These are phyloP conservation scores for Coniochaeta sp. DNA, from an alignment of 2,329 filamentous ascomycete genomes.

Conservation along the genomic window DNA sequence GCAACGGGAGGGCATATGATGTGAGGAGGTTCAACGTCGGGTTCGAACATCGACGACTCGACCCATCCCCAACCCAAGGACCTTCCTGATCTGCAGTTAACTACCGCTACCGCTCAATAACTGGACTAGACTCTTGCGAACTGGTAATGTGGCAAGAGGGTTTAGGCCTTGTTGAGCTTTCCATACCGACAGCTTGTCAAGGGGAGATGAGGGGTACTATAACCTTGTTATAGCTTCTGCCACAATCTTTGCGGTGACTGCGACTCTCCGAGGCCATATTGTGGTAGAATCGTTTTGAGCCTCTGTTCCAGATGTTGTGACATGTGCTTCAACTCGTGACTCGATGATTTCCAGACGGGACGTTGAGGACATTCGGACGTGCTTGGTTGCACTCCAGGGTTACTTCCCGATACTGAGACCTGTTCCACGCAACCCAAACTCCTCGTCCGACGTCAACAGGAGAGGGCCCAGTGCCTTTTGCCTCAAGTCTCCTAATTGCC, in stretches of 20 bases:
- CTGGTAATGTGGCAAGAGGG: neutral
- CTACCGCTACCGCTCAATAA: neutral
- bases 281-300: neutral
- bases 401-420: neutral
- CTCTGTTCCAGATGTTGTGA: constrained; percentile 1
- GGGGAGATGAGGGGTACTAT: neutral
- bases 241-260: neutral
- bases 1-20: neutral
- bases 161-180: no score
- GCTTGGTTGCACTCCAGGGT: neutral
- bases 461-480: neutral
- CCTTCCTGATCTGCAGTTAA: neutral
- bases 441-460: neutral
- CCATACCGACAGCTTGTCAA: neutral
- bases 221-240: neutral
- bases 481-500: neutral
- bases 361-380: neutral
- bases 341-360: neutral
- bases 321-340: neutral
- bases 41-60: neutral
- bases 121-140: neutral
- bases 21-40: neutral
- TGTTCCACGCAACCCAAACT: neutral
- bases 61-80: neutral
- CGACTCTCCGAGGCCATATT: neutral